Base-by-base conservation (phyloP, 1,284 basidiomycete species). In the Ceratobasidium sp. region DNA sequence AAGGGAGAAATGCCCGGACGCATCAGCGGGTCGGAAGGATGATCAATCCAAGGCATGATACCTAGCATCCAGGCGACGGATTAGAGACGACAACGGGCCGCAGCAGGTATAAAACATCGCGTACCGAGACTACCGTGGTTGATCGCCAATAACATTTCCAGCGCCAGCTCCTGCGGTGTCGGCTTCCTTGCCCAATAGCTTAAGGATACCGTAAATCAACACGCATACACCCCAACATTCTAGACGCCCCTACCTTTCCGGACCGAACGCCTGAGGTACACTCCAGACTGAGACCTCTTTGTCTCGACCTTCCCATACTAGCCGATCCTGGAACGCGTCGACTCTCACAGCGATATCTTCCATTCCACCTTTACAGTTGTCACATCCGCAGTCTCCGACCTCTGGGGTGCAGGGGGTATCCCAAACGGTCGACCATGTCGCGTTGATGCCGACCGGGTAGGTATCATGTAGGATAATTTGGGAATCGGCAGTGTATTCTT, bases 241-340 rank as follows among this genome's bases (percentile, higher is more conserved):
- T 5, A 31, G 14, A 3, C 9, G n/a, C 29, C 62, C 89, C 80
- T 63, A 92, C 89, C 85, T 84, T 27, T 84, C 84, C 45, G 85
- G 85, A 14, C 91, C 91, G 80, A 93, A 93, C 0, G 87, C 92
- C 81, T 93, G 92, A 0, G 92, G 91, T 0, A 93, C 92, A 1
- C 89, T 88, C 92, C 92, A 93, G 1, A 93, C 85, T 0, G 88
- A 85, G 79, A 90, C 89, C 2, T 85, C 86, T 17, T 87, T 83
- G 64, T 89, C 89, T 88, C 90, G 90, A 4, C 91, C 91, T 56
- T 89, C 85, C 59, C 85, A 84, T 77, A 87, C 85, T 29, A 91
- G 82, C 19, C 90, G 84, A 45, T 89, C 82, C 27, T 82, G 79
- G 80, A 90, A 93, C 75, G 88, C 84, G 71, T 90, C 88, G 85